Conservation (phyloP, 2,329 filamentous ascomycete genomes). For the Hymenoscyphus albidus region DNA sequence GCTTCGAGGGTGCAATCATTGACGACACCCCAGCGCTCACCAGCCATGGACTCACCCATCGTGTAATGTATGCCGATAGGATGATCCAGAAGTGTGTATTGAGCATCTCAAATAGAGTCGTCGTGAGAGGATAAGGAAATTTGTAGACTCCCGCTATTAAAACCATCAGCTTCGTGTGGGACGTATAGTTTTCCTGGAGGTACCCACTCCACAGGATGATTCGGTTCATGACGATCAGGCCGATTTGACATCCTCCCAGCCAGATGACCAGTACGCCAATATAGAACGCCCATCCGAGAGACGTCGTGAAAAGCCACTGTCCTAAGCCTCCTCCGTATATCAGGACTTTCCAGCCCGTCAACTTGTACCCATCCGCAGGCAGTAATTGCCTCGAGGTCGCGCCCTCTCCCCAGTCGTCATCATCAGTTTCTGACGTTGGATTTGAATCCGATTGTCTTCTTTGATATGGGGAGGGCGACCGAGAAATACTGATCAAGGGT, state of each 20-base stretch:
- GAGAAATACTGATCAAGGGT: conserved; percentile 43
- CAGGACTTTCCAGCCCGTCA: conserved; percentile 35
- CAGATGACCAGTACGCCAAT: conserved; percentile 45
- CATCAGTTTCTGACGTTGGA: conserved; percentile 42
- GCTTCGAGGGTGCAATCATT: conserved; percentile 43
- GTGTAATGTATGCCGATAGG: conserved; percentile 44
- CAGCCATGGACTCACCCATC: conserved; percentile 42
- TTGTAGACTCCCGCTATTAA: conserved; percentile 44
- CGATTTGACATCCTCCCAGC: conserved; percentile 45
- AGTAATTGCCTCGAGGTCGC: conserved; percentile 36
- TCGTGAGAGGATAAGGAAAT: conserved; percentile 50
- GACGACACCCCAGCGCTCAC: conserved; percentile 36
- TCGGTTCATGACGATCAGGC: conserved; percentile 46
- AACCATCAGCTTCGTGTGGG: conserved; percentile 30
- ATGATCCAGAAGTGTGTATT: conserved; percentile 47
- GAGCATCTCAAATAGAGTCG: conserved; percentile 47
- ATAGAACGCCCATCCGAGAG: conserved; percentile 45
- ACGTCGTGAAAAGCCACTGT: conserved; percentile 45
- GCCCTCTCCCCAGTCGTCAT: conserved; percentile 39
- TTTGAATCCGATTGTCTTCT: conserved; percentile 40
- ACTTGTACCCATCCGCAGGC: conserved; percentile 26
- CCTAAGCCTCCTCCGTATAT: conserved; percentile 43
- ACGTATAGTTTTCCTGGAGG: conserved; percentile 31
- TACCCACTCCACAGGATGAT: conserved; percentile 46
- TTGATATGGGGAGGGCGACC: conserved; percentile 43